phyloP scores from a whole-genome alignment of 768 basidiomycete species.

The Tulasnella sp. region DNA sequence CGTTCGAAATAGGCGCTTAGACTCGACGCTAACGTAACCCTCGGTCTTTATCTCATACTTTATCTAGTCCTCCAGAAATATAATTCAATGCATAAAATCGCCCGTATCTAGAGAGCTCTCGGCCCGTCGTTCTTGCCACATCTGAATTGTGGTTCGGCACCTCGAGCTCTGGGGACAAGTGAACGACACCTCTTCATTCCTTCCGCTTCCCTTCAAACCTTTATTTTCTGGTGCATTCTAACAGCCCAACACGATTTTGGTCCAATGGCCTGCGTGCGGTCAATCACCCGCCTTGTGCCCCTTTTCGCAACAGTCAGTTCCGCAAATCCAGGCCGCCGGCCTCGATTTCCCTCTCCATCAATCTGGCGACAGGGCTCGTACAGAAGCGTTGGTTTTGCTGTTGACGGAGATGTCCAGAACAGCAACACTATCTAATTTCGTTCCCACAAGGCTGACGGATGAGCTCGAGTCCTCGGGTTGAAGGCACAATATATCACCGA shows the following conservation, averaged over 20 bases:
- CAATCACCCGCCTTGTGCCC: constrained; percentile 30
- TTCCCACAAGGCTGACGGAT: no score
- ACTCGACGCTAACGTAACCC: no score
- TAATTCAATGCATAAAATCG: constrained; percentile 11
- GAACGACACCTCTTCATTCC: background rate
- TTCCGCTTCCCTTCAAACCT: background rate
- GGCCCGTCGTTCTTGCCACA: background rate
- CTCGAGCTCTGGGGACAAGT: background rate
- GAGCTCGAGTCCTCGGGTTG: no score
- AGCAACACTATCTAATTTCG: no score
- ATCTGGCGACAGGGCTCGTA: constrained; percentile 33
- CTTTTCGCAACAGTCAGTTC: constrained; percentile 30
- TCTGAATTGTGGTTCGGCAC: background rate
- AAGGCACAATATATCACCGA: background rate
- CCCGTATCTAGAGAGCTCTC: background rate
- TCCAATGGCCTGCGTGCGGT: constrained; percentile 31
- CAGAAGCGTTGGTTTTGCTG: constrained; percentile 16
- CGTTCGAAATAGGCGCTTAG: no score
- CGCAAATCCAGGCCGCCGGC: constrained; percentile 28
- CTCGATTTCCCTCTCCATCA: constrained; percentile 22
- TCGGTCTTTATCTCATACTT: no score
- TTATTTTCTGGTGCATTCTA: background rate
- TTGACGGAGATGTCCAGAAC: background rate
- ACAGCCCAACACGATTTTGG: constrained; percentile 18
- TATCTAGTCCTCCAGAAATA: no score